Evolutionary conservation across 345 rosid species (phyloP), one percentile per base, ranked within the genome.

Genomic region (Corchorus capsularis): DNA sequence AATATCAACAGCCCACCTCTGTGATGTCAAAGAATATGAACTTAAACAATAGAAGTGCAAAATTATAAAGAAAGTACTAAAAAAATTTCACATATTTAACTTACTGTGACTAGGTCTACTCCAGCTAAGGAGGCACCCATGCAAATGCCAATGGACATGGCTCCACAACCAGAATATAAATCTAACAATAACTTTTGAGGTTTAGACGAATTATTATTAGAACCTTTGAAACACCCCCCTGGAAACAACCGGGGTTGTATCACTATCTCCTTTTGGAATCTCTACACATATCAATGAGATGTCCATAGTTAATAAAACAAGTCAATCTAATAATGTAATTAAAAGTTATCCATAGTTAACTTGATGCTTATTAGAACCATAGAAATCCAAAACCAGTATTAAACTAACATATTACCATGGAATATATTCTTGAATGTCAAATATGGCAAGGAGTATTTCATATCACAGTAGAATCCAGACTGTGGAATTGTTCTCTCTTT

Each of bases 381-480:
- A 52, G 17, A 35, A 52, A 27, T 8, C 50, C 43, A 49, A 53
- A 17, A 17, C n/a, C 32, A 70, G 10, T 9, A 35, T 17, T 17
- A n/a, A 1, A 32, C 34, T 10, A 39, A 35, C 73, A 70, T 52
- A 34, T 70, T 70, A 70, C 61, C 73, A 0, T 46, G 16, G 61
- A 35, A 8, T 16, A 70, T 70, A 19, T 52, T 70, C 35, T 76
- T 73, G 66, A 90, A 84, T 9, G 97, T 85, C 6, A 90, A 82
- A 60, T 85, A 86, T 0, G 89, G 89, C 60, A 92, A 62, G 8
- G 75, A 57, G 80, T 90, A 93, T 32, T 69, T 78, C 85, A 84
- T 88, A 59, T 92, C 83, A 19, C 83, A 93, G 39, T 80, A 90
- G 16, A 81, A 92, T 37, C 89, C 91, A 5, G 61, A 43, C 80